Conservation (phyloP, 2,329 filamentous ascomycete species). For the Aspergillus japonicus region DNA sequence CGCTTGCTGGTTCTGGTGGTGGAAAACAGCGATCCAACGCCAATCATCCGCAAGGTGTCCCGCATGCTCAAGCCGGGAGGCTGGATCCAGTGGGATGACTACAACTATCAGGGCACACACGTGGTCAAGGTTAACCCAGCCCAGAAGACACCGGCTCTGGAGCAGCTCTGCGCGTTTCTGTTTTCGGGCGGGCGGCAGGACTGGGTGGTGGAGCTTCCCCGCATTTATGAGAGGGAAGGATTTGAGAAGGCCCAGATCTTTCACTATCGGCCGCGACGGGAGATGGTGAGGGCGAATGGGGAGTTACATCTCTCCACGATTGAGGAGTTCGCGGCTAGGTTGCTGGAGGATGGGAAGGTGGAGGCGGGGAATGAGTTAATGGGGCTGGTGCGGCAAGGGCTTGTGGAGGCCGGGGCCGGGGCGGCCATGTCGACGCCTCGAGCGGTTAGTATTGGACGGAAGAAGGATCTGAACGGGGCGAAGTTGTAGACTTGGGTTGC, state of each 20-base stretch:
- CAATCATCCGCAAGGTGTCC: conserved; percentile 3
- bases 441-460: neutral
- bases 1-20: conserved; percentile 10
- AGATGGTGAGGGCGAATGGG: neutral
- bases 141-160: neutral
- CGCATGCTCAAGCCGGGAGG: conserved; percentile 10
- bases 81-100: conserved; percentile 13
- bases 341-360: neutral
- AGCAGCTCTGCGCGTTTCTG: conserved; percentile 1
- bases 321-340: conserved; percentile 1
- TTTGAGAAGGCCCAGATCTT: neutral
- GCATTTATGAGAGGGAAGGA: neutral
- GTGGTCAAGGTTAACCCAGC: neutral
- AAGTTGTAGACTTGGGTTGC: no score
- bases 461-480: neutral
- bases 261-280: neutral
- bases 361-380: neutral
- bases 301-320: conserved; percentile 1
- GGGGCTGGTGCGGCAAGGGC: neutral
- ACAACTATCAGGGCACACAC: neutral
- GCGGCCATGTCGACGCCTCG: neutral
- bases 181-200: conserved; percentile 5
- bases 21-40: conserved; percentile 3
- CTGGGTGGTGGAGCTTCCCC: conserved; percentile 5
- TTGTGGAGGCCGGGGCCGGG: neutral